Percentiles rank a stretch among this genome's conserved stretches.
Evolutionary conservation across 2,329 filamentous ascomycete genomes (phyloP).

Genomic region (Calcarisporium arbuscula): DNA sequence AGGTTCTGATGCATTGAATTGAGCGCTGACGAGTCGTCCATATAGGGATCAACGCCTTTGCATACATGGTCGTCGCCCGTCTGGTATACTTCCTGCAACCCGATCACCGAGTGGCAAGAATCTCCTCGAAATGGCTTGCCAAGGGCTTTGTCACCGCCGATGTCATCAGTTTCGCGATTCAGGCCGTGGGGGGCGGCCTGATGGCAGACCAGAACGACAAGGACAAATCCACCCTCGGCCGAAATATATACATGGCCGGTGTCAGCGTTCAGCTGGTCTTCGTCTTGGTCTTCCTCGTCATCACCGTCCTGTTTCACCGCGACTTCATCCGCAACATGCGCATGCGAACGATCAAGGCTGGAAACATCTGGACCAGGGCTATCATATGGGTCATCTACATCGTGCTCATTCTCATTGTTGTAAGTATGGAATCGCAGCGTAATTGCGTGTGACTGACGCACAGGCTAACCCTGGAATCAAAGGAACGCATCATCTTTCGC

Average conservation of each 20-base stretch:
- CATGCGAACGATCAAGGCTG: conserved; percentile 4
- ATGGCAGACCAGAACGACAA: conserved; percentile 10
- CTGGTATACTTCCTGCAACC: conserved; percentile 35
- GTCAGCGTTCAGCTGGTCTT: conserved; percentile 42
- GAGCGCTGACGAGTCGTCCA: too few relatives aligned
- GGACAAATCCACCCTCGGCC: conserved; percentile 5
- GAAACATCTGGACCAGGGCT: conserved; percentile 3
- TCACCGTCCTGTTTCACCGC: conserved; percentile 19
- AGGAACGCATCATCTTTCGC: conserved; percentile 44
- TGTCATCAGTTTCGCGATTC: conserved; percentile 25
- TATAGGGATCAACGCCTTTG: conserved; percentile 36
- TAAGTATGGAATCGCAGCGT: too few relatives aligned
- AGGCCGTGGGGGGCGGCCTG: conserved; percentile 21
- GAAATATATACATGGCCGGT: conserved; percentile 39
- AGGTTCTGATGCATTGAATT: too few relatives aligned
- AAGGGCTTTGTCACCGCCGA: conserved; percentile 32
- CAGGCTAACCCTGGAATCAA: not conserved
- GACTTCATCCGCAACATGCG: not conserved
- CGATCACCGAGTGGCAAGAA: conserved; percentile 23
- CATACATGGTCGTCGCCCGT: conserved; percentile 35
- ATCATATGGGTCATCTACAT: conserved; percentile 18
- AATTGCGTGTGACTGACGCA: too few relatives aligned
- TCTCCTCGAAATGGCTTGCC: conserved; percentile 27
- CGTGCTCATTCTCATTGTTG: conserved; percentile 25
- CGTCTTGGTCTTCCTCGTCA: conserved; percentile 34